Percentiles rank a stretch among this genome's conserved stretches.
phyloP scores from a whole-genome alignment of 208 protist species.

The Acanthamoeba rhysodes region DNA sequence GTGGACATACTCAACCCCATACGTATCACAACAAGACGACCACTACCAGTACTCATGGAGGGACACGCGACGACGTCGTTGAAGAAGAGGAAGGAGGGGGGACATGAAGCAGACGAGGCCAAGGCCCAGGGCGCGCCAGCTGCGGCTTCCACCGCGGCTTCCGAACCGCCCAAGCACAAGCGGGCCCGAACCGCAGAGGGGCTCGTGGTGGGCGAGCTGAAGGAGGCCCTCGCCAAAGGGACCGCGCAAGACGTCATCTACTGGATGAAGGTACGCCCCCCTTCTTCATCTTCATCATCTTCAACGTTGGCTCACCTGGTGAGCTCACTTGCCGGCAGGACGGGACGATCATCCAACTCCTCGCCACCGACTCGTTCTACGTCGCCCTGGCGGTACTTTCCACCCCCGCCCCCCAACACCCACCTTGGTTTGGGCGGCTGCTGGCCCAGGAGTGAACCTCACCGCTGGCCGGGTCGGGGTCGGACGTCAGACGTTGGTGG shows the following conservation, averaged over 20 bases:
- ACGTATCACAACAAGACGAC: no score
- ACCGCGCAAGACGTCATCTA: constrained; percentile 21
- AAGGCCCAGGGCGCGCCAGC: background rate
- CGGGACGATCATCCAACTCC: constrained; percentile 13
- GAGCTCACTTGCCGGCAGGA: background rate
- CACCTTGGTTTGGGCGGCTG: no score
- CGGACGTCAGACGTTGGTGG: background rate
- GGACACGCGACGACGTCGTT: background rate
- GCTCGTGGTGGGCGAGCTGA: background rate
- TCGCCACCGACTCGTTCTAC: constrained; percentile 44
- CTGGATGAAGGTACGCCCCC: background rate
- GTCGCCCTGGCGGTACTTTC: constrained; percentile 24
- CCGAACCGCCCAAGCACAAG: background rate
- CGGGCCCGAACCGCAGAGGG: background rate
- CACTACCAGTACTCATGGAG: background rate
- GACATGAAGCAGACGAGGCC: background rate
- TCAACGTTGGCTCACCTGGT: background rate
- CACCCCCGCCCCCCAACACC: background rate
- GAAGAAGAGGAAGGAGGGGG: constrained; percentile 5
- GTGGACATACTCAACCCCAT: no score
- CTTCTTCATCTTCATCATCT: no score
- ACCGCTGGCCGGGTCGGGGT: background rate
- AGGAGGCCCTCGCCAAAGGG: background rate
- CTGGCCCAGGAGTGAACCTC: background rate
- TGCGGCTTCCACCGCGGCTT: no score